Percentiles rank a stretch among this genome's conserved stretches.
Evolutionary conservation across 2,329 filamentous ascomycete genomes (phyloP).

Genomic region (Orbilia ellipsospora): DNA sequence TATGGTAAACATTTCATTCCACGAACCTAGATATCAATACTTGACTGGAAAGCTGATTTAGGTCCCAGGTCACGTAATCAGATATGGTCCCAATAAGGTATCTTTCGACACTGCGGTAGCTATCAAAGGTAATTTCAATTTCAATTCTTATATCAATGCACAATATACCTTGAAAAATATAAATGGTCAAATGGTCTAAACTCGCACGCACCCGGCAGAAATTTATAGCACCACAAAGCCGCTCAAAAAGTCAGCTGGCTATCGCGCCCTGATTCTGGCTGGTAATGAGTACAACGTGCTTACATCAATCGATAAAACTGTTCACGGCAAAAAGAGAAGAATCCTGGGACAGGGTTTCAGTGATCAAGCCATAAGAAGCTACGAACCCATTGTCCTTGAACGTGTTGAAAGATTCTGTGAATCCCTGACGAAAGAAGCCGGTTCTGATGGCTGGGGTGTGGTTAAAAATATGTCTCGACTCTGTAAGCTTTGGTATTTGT

Average conservation of each 20-base stretch:
- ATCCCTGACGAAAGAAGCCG: constrained; percentile 66
- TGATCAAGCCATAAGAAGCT: constrained; percentile 73
- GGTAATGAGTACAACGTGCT: constrained; percentile 72
- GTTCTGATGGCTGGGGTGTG: constrained; percentile 68
- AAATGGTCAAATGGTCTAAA: constrained; percentile 10
- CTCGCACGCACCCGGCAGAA: constrained; percentile 59
- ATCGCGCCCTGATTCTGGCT: constrained; percentile 22
- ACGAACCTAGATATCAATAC: not conserved
- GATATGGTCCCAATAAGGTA: constrained; percentile 67
- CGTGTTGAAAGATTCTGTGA: constrained; percentile 76
- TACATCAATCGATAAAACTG: constrained; percentile 75
- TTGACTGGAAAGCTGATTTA: too few species aligned
- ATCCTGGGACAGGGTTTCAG: constrained; percentile 79
- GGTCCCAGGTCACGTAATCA: constrained; percentile 21
- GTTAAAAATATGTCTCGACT: constrained; percentile 71
- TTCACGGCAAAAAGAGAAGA: constrained; percentile 77
- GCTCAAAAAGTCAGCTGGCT: constrained; percentile 58
- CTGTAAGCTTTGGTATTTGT: constrained; percentile 55
- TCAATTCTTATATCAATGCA: too few species aligned
- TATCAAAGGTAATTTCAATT: constrained; percentile 66
- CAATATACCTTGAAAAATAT: constrained; percentile 11
- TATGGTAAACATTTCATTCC: constrained; percentile 68
- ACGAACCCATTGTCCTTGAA: constrained; percentile 74
- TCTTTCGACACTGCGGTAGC: constrained; percentile 79
- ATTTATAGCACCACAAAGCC: constrained; percentile 63